Evolutionary conservation across 2,329 filamentous ascomycete species (phyloP), one percentile per base, ranked within the genome.

Genomic region (Paradendryphiella salina): DNA sequence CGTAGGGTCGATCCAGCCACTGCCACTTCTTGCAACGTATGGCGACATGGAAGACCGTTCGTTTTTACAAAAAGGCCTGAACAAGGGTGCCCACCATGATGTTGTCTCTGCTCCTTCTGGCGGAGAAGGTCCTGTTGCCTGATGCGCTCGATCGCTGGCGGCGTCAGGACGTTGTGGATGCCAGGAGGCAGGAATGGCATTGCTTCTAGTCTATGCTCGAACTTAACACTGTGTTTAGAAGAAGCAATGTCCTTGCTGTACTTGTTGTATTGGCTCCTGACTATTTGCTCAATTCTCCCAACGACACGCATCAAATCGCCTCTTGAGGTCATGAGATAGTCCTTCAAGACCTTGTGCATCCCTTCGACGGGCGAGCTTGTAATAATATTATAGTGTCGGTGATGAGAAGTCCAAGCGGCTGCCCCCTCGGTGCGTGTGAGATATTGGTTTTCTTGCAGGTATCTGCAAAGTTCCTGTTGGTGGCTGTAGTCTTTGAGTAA

Each of bases 291-390:
- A 14, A 58, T 50, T 11, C 49, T 47, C 28, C 13, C 29, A 29
- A 50, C 38, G 11, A 52, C 45, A 35, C 51, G 32, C 15, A 50
- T 42, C 38, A 48, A 51, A 35, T 53, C 35, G 26, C 52, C 48
- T 47, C 8, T 46, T 20, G 42, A 55, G 20, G 55, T 52, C 23
- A 58, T 58, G n/a, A 58, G 48, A 39, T 58, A 52, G 29, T 52
- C 48, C 28, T 58, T 55, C 11, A 58, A 20, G 26, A 50, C 49
- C 39, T 50, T 54, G 21, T 52, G 48, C 45, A 55, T 55, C 37
- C 52, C 38, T 40, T 58, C 42, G 26, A 58, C 14, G n/a, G 42
- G 46, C 17, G 41, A 56, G 23, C 34, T 56, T 40, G 50, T 53
- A 20, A 50, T 50, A 4, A 42, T 55, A 26, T 50, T 52, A 28